A percentile compares a stretch with the other conserved stretches of the same genome.
Evolutionary conservation across 768 basidiomycete species (phyloP).

Genomic region (Rhizopogon rudus): DNA sequence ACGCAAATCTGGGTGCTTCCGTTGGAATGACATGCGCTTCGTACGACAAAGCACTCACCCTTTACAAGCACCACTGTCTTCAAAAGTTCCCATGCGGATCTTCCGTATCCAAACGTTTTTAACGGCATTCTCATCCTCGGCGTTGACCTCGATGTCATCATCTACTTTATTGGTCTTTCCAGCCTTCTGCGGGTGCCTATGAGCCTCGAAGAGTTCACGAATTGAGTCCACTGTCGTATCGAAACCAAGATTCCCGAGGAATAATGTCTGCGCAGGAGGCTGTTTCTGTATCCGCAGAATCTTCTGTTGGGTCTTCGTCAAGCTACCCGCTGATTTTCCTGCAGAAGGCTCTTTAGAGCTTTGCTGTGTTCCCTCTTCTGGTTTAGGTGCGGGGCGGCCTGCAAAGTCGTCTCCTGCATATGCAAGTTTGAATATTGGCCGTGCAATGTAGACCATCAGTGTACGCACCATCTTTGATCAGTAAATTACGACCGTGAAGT

Average conservation of each 20-base stretch:
- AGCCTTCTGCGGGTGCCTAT: conserved; percentile 34
- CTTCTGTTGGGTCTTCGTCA: conserved; percentile 70
- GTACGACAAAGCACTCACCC: conserved; percentile 51
- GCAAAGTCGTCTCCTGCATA: conserved; percentile 64
- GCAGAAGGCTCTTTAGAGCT: conserved; percentile 27
- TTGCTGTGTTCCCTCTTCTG: conserved; percentile 26
- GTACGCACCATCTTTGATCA: conserved; percentile 86
- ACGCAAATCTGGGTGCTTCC: conserved; percentile 66
- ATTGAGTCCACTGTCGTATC: conserved; percentile 80
- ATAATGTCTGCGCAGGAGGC: conserved; percentile 78
- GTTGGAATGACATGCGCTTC: background rate
- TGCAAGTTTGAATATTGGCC: conserved; percentile 1
- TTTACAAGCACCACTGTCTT: conserved; percentile 93
- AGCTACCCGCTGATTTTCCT: conserved; percentile 24
- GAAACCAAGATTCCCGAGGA: conserved; percentile 91
- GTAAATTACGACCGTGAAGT: conserved; percentile 78
- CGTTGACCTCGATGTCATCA: conserved; percentile 22
- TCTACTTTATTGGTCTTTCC: conserved; percentile 29
- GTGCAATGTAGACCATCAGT: conserved; percentile 1
- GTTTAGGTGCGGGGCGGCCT: conserved; percentile 54
- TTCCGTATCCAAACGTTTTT: conserved; percentile 64
- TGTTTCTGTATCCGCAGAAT: conserved; percentile 78
- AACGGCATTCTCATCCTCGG: conserved; percentile 14
- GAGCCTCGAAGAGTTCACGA: conserved; percentile 67
- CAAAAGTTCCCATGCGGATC: conserved; percentile 92